Evolutionary conservation across 108 stramenopile genomes (phyloP).

Genomic region (Discostella pseudostelligera): DNA sequence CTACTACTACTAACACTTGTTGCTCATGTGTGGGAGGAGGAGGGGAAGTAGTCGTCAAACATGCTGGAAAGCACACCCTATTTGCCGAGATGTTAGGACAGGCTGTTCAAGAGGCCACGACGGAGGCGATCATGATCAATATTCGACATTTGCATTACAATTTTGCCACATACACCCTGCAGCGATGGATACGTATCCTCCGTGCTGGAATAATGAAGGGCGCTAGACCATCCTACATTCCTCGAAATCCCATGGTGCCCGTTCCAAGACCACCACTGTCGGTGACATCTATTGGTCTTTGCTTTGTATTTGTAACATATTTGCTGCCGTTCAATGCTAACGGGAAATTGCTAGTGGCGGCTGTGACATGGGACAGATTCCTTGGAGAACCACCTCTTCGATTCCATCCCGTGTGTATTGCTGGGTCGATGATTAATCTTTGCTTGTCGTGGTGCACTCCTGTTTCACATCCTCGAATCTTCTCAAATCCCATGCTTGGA

Average conservation of each 20-base stretch:
- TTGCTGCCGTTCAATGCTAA: neutral
- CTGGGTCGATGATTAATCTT: constrained; percentile 36
- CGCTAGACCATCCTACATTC: constrained; percentile 26
- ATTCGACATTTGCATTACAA: constrained; percentile 29
- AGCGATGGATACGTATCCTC: constrained; percentile 37
- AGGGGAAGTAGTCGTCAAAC: constrained; percentile 2
- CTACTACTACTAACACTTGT: too few relatives aligned
- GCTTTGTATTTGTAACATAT: constrained; percentile 6
- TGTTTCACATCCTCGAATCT: constrained; percentile 10
- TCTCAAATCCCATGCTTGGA: constrained; percentile 28
- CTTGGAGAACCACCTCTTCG: constrained; percentile 27
- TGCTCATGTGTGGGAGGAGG: neutral
- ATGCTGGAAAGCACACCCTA: constrained; percentile 53
- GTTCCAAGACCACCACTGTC: constrained; percentile 21
- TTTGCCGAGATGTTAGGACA: constrained; percentile 53
- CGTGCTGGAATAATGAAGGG: constrained; percentile 19
- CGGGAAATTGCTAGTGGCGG: constrained; percentile 33
- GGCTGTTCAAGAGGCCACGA: constrained; percentile 59
- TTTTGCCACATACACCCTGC: constrained; percentile 15
- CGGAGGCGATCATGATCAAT: constrained; percentile 55
- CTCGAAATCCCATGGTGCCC: constrained; percentile 40
- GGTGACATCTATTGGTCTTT: constrained; percentile 15
- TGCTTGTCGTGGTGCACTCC: neutral
- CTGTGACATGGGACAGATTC: constrained; percentile 39
- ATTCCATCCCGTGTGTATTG: constrained; percentile 51